A percentile compares a stretch with the other conserved stretches of the same genome.
Evolutionary conservation across 768 basidiomycete genomes (phyloP).

Genomic region (Filobasidium wieringae): DNA sequence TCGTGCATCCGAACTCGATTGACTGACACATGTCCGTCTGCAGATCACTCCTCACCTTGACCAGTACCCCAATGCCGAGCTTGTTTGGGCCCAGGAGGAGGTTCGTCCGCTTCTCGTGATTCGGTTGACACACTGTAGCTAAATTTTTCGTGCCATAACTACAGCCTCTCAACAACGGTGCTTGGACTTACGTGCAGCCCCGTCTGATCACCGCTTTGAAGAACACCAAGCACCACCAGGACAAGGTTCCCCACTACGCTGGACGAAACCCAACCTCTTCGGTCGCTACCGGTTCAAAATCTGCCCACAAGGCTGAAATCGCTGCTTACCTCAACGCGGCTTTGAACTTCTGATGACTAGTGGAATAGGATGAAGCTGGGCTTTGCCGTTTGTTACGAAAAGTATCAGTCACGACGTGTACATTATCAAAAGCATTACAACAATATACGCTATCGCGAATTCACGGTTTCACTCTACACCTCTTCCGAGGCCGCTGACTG

Average conservation of each 20-base stretch:
- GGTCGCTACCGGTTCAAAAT: conserved; percentile 41
- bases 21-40: conserved; percentile 12
- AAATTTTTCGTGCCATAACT: conserved; percentile 5
- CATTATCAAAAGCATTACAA: too few species aligned
- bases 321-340: conserved; percentile 51
- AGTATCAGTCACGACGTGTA: too few species aligned
- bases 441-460: too few species aligned
- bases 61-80: conserved; percentile 85
- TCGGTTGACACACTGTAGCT: not conserved
- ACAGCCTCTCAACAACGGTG: conserved; percentile 87
- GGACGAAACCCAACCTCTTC: conserved; percentile 86
- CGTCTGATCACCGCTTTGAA: conserved; percentile 87
- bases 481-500: not conserved
- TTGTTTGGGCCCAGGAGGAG: conserved; percentile 73
- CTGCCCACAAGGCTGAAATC: conserved; percentile 82
- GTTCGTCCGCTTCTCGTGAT: conserved; percentile 35
- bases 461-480: not conserved
- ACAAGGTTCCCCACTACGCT: conserved; percentile 82
- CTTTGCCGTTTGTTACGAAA: too few species aligned
- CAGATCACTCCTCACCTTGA: conserved; percentile 88
- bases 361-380: too few species aligned
- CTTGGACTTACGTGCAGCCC: conserved; percentile 92
- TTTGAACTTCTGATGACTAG: too few species aligned
- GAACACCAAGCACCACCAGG: conserved; percentile 77
- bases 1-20: not conserved